Conservation (phyloP, 495 filamentous ascomycete genomes). For the Penicillium steckii region DNA sequence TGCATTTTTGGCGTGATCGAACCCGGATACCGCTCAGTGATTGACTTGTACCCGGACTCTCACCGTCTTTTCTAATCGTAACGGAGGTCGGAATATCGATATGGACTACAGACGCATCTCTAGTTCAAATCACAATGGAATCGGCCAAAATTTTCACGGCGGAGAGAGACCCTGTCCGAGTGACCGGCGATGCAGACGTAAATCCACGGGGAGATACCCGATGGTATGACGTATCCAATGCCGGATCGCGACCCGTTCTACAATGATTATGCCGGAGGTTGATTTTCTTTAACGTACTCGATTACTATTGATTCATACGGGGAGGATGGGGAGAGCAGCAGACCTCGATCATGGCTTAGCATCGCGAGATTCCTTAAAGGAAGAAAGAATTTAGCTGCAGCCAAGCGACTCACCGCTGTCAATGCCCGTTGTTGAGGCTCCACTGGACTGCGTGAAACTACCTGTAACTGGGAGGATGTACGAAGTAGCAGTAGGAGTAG, state of each 20-base stretch:
- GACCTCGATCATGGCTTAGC: neutral
- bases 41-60: constrained; percentile 14
- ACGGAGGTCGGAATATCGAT: constrained; percentile 26
- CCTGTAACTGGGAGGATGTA: neutral
- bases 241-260: neutral
- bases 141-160: constrained; percentile 9
- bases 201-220: constrained; percentile 7
- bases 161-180: constrained; percentile 9
- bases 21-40: neutral
- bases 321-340: neutral
- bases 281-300: too few species aligned
- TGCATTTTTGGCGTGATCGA: constrained; percentile 6
- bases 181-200: constrained; percentile 28
- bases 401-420: constrained; percentile 31
- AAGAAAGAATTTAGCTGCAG: constrained; percentile 10
- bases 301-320: neutral
- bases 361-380: neutral
- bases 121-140: constrained; percentile 20
- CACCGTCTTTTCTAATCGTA: constrained; percentile 31
- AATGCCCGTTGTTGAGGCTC: constrained; percentile 3
- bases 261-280: constrained; percentile 7
- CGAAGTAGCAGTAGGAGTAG: neutral
- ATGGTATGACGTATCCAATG: neutral
- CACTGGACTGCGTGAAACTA: neutral
- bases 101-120: constrained; percentile 23